Conservation (phyloP, 2,329 filamentous ascomycete genomes). For the Cladophialophora chaetospira region DNA sequence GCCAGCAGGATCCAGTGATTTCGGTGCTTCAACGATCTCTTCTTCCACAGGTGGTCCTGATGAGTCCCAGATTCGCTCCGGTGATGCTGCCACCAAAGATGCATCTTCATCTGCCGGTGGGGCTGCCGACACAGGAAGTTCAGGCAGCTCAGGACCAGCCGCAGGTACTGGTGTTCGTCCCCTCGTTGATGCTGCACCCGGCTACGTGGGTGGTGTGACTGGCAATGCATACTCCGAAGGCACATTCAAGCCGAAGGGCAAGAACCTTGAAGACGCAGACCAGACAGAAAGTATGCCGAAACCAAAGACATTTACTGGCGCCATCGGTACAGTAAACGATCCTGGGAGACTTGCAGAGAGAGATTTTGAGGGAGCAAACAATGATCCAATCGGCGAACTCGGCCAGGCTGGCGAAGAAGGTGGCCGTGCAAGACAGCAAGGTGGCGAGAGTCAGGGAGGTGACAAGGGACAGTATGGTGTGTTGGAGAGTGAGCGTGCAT, state of each 20-base stretch:
- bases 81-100: not conserved
- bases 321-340: constrained; percentile 59
- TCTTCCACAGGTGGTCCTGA: constrained; percentile 24
- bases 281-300: constrained; percentile 36
- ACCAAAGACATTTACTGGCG: constrained; percentile 55
- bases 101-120: not conserved
- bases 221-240: constrained; percentile 31
- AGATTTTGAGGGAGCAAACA: constrained; percentile 37
- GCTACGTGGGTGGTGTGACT: constrained; percentile 30
- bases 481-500: constrained; percentile 25
- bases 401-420: constrained; percentile 33
- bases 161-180: constrained; percentile 8
- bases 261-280: constrained; percentile 51
- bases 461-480: constrained; percentile 23
- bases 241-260: constrained; percentile 53
- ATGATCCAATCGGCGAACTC: constrained; percentile 24
- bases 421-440: constrained; percentile 32
- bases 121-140: not conserved
- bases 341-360: constrained; percentile 53
- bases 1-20: constrained; percentile 17
- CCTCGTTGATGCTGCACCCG: constrained; percentile 31
- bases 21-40: constrained; percentile 17
- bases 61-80: constrained; percentile 30
- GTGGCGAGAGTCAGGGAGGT: constrained; percentile 25
- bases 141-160: not conserved